Conservation (phyloP, 257 asterid species). For the Salvia miltiorrhiza region DNA sequence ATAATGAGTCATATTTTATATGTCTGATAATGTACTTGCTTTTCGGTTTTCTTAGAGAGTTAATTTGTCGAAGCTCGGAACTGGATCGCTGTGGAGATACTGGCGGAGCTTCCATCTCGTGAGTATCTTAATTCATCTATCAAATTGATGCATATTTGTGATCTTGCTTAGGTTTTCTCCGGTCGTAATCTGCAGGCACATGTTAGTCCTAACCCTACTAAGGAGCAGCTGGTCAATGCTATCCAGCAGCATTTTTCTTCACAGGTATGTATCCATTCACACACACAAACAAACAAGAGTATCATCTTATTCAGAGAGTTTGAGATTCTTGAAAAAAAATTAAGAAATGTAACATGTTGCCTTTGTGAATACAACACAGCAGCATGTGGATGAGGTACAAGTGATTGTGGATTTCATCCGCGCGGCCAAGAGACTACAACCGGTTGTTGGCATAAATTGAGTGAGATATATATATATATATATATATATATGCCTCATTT, state of each 20-base stretch:
- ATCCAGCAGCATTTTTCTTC: constrained; percentile 82
- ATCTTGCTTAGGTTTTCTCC: not conserved
- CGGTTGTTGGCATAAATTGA: constrained; percentile 38
- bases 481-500: constrained; percentile 37
- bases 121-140: constrained; percentile 21
- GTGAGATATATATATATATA: constrained; percentile 19
- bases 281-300: not conserved
- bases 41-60: constrained; percentile 43
- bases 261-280: constrained; percentile 41
- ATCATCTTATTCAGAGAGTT: not conserved
- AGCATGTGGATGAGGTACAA: constrained; percentile 78
- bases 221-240: constrained; percentile 64
- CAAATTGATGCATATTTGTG: not conserved
- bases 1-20: not conserved
- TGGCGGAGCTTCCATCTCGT: constrained; percentile 77
- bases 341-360: not conserved
- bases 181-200: constrained; percentile 41
- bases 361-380: constrained; percentile 29
- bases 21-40: constrained; percentile 4
- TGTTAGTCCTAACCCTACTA: constrained; percentile 55
- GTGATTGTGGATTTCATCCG: constrained; percentile 80
- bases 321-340: constrained; percentile 11
- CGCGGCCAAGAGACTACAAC: constrained; percentile 66
- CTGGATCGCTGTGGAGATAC: constrained; percentile 83
- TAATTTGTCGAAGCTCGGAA: constrained; percentile 70